These are phyloP conservation scores for Termitomyces sp. DNA, from an alignment of 768 basidiomycete species.

Conservation along the genomic window DNA sequence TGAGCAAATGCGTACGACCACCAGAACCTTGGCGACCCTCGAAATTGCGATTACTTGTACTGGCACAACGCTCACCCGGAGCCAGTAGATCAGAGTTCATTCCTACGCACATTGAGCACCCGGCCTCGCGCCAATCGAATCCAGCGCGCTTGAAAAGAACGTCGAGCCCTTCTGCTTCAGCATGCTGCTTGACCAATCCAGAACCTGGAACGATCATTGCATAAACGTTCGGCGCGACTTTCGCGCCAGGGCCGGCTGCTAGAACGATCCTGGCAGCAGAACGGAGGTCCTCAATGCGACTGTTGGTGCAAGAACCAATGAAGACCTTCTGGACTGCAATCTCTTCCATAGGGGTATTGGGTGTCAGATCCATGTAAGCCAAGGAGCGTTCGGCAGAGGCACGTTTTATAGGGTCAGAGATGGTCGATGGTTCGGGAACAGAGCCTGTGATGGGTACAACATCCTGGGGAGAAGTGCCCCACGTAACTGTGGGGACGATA, in stretches of 20 bases:
- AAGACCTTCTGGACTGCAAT: constrained; percentile 85
- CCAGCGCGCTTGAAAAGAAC: constrained; percentile 84
- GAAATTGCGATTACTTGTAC: constrained; percentile 79
- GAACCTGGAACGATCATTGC: constrained; percentile 69
- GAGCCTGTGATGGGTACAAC: constrained; percentile 81
- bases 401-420: constrained; percentile 61
- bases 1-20: constrained; percentile 84
- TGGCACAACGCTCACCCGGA: constrained; percentile 82
- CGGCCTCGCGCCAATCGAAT: constrained; percentile 82
- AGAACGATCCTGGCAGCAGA: constrained; percentile 80
- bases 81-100: constrained; percentile 92
- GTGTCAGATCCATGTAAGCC: constrained; percentile 80
- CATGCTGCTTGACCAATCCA: constrained; percentile 81
- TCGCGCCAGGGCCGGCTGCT: constrained; percentile 68
- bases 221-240: constrained; percentile 63
- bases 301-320: constrained; percentile 92
- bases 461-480: constrained; percentile 25
- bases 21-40: constrained; percentile 79
- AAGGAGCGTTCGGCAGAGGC: constrained; percentile 72
- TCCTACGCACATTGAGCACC: constrained; percentile 93
- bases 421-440: constrained; percentile 73
- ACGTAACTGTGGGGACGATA: constrained; percentile 82
- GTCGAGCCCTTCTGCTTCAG: constrained; percentile 88
- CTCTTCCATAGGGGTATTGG: constrained; percentile 76
- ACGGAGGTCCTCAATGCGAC: constrained; percentile 88